These are phyloP conservation scores for Rhododendron henanense DNA, from an alignment of 148 eudicot genomes.

Conservation along the genomic window DNA sequence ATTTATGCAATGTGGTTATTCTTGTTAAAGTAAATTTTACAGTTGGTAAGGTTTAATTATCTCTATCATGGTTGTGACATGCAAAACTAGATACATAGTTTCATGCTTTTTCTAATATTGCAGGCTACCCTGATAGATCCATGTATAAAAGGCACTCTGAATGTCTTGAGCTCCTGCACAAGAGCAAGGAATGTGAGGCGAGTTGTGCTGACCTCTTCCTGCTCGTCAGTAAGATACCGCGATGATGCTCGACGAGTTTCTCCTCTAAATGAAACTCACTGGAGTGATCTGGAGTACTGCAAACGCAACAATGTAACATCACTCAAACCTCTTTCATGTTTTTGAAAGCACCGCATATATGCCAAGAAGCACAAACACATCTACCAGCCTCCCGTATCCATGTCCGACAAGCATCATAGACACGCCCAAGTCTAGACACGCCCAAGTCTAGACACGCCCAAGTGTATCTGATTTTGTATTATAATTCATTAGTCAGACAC, in stretches of 20 bases:
- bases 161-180: constrained; percentile 77
- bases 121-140: constrained; percentile 79
- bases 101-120: constrained; percentile 11
- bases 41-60: not conserved
- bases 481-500: not conserved
- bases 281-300: constrained; percentile 91
- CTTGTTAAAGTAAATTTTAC: not conserved
- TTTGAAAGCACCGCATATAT: not conserved
- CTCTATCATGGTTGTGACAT: not conserved
- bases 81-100: not conserved
- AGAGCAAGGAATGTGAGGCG: constrained; percentile 60
- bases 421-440: not conserved
- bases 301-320: constrained; percentile 53
- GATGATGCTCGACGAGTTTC: constrained; percentile 45
- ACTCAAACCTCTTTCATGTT: not conserved
- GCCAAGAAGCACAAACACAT: not conserved
- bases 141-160: constrained; percentile 69
- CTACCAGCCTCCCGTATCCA: not conserved
- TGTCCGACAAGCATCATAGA: not conserved
- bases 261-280: constrained; percentile 84
- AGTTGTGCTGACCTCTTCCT: constrained; percentile 88
- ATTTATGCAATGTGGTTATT: not conserved
- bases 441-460: not conserved
- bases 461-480: not conserved
- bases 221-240: constrained; percentile 82